Evolutionary conservation across 2,329 filamentous ascomycete genomes (phyloP).

Genomic region (Fusarium stilboides): DNA sequence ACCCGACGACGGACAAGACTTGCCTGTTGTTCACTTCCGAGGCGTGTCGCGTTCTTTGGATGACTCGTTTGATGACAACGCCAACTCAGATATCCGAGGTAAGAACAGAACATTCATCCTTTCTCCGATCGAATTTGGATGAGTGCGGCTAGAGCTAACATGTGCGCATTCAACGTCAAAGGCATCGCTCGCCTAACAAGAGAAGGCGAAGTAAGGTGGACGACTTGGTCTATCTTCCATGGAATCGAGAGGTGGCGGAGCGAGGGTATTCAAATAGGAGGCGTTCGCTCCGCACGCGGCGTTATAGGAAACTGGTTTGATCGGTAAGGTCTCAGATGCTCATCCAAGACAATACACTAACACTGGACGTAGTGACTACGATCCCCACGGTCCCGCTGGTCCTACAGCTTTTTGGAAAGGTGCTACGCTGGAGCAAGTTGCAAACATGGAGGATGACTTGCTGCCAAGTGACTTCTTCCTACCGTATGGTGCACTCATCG

Average conservation of each 20-base stretch:
- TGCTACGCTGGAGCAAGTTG: conserved; percentile 61
- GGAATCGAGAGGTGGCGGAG: conserved; percentile 82
- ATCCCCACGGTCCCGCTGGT: conserved; percentile 77
- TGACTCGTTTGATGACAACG: conserved; percentile 77
- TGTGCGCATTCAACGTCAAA: conserved; percentile 51
- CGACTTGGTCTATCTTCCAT: conserved; percentile 73
- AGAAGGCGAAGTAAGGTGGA: conserved; percentile 83
- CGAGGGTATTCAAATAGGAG: conserved; percentile 82
- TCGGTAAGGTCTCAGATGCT: conserved; percentile 63
- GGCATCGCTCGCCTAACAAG: conserved; percentile 76
- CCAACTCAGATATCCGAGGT: conserved; percentile 77
- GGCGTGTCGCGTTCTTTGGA: conserved; percentile 75
- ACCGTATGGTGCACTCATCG: conserved; percentile 46
- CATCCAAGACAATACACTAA: neutral
- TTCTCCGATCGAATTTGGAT: neutral
- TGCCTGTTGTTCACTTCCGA: conserved; percentile 78
- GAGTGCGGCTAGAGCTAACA: conserved; percentile 29
- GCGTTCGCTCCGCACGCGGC: conserved; percentile 74
- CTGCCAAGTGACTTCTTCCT: conserved; percentile 53
- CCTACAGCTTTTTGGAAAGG: conserved; percentile 86
- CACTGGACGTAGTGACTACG: conserved; percentile 68
- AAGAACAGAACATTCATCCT: conserved; percentile 46
- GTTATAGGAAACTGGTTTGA: conserved; percentile 86
- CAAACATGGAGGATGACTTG: conserved; percentile 50
- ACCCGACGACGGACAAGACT: conserved; percentile 68